phyloP scores from a whole-genome alignment of 2,329 filamentous ascomycete species.

The Arthrobotrys sphaeroides region DNA sequence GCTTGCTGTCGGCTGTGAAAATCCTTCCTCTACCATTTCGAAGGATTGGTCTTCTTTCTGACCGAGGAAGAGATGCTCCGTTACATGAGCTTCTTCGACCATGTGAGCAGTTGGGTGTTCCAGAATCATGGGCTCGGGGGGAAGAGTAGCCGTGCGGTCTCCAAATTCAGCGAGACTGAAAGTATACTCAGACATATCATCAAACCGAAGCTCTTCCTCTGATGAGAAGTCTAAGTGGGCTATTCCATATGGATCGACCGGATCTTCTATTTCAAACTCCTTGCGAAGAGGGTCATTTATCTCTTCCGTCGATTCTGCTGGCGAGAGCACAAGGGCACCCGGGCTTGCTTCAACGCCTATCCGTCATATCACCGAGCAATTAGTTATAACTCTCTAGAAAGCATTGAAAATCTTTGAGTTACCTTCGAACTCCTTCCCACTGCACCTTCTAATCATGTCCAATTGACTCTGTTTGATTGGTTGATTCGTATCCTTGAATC shows the following conservation, averaged over 20 bases:
- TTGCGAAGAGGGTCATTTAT: background rate
- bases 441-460: background rate
- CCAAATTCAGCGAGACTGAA: background rate
- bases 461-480: conserved; percentile 5
- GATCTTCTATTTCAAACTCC: background rate
- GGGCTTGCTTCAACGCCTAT: conserved; percentile 6
- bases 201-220: background rate
- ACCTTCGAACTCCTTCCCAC: conserved; percentile 16
- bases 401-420: background rate
- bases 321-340: background rate
- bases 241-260: no score
- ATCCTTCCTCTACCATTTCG: background rate
- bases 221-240: no score
- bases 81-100: background rate
- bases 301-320: background rate
- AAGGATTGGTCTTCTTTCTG: background rate
- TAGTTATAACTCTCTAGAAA: background rate
- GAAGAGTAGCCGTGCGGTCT: background rate
- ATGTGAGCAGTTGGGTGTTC: background rate
- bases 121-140: background rate
- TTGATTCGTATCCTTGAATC: conserved; percentile 3
- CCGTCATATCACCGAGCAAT: no score
- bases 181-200: background rate
- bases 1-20: no score
- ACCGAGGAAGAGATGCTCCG: background rate